Percentiles rank a stretch among this genome's conserved stretches.
These are phyloP conservation scores for Hypomontagnella monticulosa DNA, from an alignment of 495 filamentous ascomycete genomes.

Conservation along the genomic window DNA sequence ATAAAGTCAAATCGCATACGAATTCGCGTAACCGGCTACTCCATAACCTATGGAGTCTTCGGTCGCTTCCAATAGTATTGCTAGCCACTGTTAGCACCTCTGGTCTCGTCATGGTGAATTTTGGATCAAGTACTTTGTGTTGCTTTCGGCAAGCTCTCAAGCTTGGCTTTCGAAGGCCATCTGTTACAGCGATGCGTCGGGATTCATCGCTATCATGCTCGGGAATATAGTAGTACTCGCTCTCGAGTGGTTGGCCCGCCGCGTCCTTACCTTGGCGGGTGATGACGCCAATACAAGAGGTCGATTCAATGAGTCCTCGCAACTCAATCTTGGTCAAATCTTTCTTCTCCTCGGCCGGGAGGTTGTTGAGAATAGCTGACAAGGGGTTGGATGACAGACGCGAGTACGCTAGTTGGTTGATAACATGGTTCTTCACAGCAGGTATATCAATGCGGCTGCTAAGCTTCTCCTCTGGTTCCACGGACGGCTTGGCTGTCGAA, in stretches of 20 bases:
- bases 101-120: constrained; percentile 1
- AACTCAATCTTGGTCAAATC: constrained; percentile 69
- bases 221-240: constrained; percentile 97
- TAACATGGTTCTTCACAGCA: constrained; percentile 77
- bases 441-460: constrained; percentile 26
- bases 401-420: constrained; percentile 96
- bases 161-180: constrained; percentile 85
- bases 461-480: constrained; percentile 42
- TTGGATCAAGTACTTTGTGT: constrained; percentile 79
- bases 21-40: constrained; percentile 17
- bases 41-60: constrained; percentile 55
- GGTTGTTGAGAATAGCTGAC: constrained; percentile 83
- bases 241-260: constrained; percentile 91
- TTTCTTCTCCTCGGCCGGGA: constrained; percentile 72
- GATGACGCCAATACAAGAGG: constrained; percentile 85
- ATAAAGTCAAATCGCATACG: background rate
- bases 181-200: constrained; percentile 82
- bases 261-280: constrained; percentile 93
- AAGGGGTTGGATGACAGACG: constrained; percentile 92
- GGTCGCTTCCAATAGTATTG: constrained; percentile 96
- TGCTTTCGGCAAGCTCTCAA: constrained; percentile 88
- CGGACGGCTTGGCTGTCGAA: constrained; percentile 40
- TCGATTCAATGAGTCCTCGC: constrained; percentile 72
- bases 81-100: constrained; percentile 54
- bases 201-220: constrained; percentile 85